Evolutionary conservation across 2,329 filamentous ascomycete species (phyloP).

Genomic region (Didymella keratinophila): DNA sequence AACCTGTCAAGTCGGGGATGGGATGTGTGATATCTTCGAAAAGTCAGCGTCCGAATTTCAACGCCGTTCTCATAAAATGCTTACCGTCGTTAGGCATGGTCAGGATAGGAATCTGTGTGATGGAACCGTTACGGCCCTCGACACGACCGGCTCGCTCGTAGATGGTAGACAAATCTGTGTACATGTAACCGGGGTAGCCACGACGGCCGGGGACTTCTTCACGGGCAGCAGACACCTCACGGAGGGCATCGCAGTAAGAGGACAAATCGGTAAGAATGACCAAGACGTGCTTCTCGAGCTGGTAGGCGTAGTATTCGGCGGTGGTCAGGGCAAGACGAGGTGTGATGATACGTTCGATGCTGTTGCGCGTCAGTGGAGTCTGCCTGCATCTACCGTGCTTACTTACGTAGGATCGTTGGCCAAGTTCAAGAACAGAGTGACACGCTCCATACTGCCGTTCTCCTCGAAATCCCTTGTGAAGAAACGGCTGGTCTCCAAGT

Average conservation of each 20-base stretch:
- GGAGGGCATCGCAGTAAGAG: slow-evolving; percentile 97
- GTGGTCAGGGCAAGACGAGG: slow-evolving; percentile 97
- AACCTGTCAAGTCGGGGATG: slow-evolving; percentile 97
- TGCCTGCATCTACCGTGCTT: slow-evolving; percentile 4
- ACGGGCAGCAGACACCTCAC: slow-evolving; percentile 96
- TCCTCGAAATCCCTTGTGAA: slow-evolving; percentile 99
- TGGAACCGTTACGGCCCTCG: slow-evolving; percentile 93
- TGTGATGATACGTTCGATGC: slow-evolving; percentile 99
- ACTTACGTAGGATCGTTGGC: slow-evolving; percentile 97
- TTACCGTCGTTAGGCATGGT: slow-evolving; percentile 98
- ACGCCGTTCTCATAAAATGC: slow-evolving; percentile 16
- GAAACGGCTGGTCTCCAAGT: slow-evolving; percentile 98
- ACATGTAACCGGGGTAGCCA: slow-evolving; percentile 99
- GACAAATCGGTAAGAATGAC: slow-evolving; percentile 98
- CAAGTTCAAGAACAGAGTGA: slow-evolving; percentile 97
- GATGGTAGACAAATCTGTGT: slow-evolving; percentile 99
- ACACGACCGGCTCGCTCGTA: slow-evolving; percentile 99
- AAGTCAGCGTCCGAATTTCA: slow-evolving; percentile 23
- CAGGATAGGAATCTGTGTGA: slow-evolving; percentile 98
- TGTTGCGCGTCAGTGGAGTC: slow-evolving; percentile 51
- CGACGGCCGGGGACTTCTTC: slow-evolving; percentile 99
- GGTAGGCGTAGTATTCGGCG: slow-evolving; percentile 99
- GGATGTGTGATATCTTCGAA: slow-evolving; percentile 91
- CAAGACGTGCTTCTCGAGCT: slow-evolving; percentile 98
- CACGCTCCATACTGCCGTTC: slow-evolving; percentile 97